Percentiles rank a stretch among this genome's conserved stretches.
These are phyloP conservation scores for Trapa bicornis DNA, from an alignment of 345 rosid genomes.

Conservation along the genomic window DNA sequence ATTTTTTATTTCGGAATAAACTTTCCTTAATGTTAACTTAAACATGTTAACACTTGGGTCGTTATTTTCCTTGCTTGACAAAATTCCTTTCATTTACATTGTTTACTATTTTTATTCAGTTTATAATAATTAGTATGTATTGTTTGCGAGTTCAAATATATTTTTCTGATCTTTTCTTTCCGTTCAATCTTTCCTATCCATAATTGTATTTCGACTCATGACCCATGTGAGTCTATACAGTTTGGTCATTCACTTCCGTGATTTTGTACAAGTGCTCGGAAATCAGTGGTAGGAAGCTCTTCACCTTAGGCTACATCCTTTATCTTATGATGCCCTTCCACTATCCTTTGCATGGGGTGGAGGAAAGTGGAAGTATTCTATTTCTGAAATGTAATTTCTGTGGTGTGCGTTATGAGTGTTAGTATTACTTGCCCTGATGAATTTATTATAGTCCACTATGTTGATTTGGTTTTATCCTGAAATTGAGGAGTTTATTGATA, in stretches of 20 bases:
- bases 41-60: too few relatives aligned
- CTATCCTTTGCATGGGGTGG: neutral
- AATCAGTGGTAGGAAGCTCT: slow-evolving; percentile 15
- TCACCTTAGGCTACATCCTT: slow-evolving; percentile 5
- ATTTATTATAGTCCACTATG: neutral
- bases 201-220: neutral
- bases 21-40: too few relatives aligned
- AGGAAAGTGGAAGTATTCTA: neutral
- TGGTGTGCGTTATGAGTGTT: neutral
- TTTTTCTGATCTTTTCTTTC: neutral
- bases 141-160: too few relatives aligned
- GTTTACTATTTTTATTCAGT: too few relatives aligned
- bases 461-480: neutral
- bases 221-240: neutral
- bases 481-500: neutral
- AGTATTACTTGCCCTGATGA: neutral
- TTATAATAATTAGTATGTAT: too few relatives aligned
- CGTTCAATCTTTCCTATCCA: neutral
- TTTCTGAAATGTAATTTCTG: neutral
- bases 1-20: too few relatives aligned
- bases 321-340: slow-evolving; percentile 1
- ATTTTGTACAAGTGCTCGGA: slow-evolving; percentile 23
- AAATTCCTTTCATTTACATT: too few relatives aligned
- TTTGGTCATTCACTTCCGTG: neutral
- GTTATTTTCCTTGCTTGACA: too few relatives aligned